Evolutionary conservation across 1,139 yeast genomes (phyloP), one percentile per base, ranked within the genome.

Genomic region (Blastobotrys elegans): DNA sequence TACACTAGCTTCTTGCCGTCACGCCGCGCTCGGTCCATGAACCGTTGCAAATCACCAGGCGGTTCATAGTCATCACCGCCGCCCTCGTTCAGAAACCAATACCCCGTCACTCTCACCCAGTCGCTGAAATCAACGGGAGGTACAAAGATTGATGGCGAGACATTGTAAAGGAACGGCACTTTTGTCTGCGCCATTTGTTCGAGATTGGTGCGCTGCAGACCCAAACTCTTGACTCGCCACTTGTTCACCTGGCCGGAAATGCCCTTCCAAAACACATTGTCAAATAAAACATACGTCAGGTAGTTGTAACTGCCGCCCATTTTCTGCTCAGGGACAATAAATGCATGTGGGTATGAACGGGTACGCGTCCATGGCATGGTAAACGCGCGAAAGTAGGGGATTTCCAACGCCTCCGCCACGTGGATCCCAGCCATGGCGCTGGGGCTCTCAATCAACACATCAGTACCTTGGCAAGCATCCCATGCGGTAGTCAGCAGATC

Each of bases 291-390:
- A 66, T 92, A 95, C 0, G 97, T 89, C 67, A 92, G 71, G 60
- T 87, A 87, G 62, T 90, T 90, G 67, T 90, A 90, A 4, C 92
- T 83, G 1, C 97, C 96, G 7, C 97, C 96, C 65, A 84, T 78
- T 61, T 84, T 87, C 63, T 85, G 95, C 51, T 88, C 97, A 0
- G 97, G 97, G 4, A 88, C 96, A 59, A 90, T 82, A 56, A 90
- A 89, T 0, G 97, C 97, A 70, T 90, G 97, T 1, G 97, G 97
- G 62, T 90, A 90, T 0, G 96, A 95, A 54, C 95, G 75, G 0
- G 97, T 90, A 56, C 96, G 71, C 0, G 97, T 87, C 97, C 97
- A 90, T 0, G 97, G 97, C 97, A 90, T 90, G 0, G 97, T 92
- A 61, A 90, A 92, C 0, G 97, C 97, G 57, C 97, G 73, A 72